phyloP scores from a whole-genome alignment of 495 filamentous ascomycete genomes.

The Aspergillus conjunctus region DNA sequence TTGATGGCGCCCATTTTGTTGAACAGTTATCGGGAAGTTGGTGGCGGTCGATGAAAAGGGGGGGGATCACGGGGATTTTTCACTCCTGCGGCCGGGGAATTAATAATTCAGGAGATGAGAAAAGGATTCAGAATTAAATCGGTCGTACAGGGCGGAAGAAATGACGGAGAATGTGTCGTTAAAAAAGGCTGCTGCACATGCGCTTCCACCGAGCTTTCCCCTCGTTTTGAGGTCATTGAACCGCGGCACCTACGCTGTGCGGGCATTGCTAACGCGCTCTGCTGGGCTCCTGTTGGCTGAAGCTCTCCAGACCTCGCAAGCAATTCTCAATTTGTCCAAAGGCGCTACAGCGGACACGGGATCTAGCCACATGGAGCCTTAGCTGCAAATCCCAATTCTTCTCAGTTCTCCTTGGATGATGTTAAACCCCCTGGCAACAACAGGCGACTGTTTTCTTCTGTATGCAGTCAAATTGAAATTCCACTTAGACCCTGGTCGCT shows the following conservation, averaged over 20 bases:
- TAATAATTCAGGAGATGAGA: not conserved
- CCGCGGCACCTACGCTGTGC: not conserved
- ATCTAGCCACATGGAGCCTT: not conserved
- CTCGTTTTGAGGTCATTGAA: conserved; percentile 1
- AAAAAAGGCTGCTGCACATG: not conserved
- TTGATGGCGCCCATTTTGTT: conserved; percentile 34
- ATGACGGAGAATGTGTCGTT: not conserved
- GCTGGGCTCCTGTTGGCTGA: conserved; percentile 4
- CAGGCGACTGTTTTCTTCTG: too few relatives aligned
- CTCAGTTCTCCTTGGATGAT: too few relatives aligned
- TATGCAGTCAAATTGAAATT: too few relatives aligned
- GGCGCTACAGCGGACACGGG: not conserved
- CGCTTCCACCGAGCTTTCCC: not conserved
- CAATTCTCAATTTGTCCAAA: conserved; percentile 13
- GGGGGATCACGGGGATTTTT: not conserved
- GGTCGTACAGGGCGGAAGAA: not conserved
- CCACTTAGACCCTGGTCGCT: too few relatives aligned
- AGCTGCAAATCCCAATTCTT: not conserved
- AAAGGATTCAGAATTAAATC: not conserved
- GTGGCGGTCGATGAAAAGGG: not conserved
- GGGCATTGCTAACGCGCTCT: not conserved
- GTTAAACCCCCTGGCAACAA: too few relatives aligned
- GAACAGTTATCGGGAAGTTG: not conserved
- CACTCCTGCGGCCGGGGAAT: not conserved
- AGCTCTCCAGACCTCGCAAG: conserved; percentile 16